These are phyloP conservation scores for Syncephalastrum monosporum DNA, from an alignment of 371 early-diverging fungal species.

Conservation along the genomic window DNA sequence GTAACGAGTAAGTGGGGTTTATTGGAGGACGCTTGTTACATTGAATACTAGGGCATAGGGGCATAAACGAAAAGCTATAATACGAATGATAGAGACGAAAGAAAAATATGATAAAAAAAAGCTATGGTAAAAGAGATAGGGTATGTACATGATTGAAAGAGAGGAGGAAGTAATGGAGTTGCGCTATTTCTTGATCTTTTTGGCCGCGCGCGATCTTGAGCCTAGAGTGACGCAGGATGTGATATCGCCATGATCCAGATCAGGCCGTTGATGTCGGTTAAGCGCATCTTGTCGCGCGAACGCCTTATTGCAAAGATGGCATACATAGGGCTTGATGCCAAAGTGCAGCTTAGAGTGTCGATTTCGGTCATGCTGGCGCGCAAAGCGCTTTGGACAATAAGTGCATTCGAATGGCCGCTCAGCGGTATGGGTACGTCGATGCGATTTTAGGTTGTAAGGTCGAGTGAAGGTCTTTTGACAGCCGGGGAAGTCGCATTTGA, in stretches of 20 bases:
- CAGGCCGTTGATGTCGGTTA: conserved; percentile 46
- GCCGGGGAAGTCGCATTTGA: conserved; percentile 27
- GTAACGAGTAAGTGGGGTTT: too few relatives aligned
- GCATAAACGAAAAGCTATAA: too few relatives aligned
- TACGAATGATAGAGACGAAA: too few relatives aligned
- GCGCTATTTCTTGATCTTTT: too few relatives aligned
- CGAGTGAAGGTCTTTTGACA: conserved; percentile 80
- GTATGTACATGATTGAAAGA: too few relatives aligned
- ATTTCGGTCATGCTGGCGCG: conserved; percentile 80
- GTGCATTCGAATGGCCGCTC: conserved; percentile 73
- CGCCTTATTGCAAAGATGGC: conserved; percentile 62
- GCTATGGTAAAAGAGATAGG: too few relatives aligned
- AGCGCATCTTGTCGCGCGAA: conserved; percentile 83
- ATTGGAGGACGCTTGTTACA: too few relatives aligned
- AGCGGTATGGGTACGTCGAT: conserved; percentile 73
- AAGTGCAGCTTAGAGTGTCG: conserved; percentile 73
- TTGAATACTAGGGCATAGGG: too few relatives aligned
- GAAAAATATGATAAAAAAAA: too few relatives aligned
- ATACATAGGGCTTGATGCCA: conserved; percentile 65
- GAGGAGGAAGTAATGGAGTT: too few relatives aligned
- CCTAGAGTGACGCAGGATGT: too few relatives aligned
- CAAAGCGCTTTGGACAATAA: conserved; percentile 62
- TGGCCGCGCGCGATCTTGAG: too few relatives aligned
- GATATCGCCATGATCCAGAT: neutral
- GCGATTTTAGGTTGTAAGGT: conserved; percentile 81